phyloP scores from a whole-genome alignment of 306 rosid species.

The Lagenaria siceraria region DNA sequence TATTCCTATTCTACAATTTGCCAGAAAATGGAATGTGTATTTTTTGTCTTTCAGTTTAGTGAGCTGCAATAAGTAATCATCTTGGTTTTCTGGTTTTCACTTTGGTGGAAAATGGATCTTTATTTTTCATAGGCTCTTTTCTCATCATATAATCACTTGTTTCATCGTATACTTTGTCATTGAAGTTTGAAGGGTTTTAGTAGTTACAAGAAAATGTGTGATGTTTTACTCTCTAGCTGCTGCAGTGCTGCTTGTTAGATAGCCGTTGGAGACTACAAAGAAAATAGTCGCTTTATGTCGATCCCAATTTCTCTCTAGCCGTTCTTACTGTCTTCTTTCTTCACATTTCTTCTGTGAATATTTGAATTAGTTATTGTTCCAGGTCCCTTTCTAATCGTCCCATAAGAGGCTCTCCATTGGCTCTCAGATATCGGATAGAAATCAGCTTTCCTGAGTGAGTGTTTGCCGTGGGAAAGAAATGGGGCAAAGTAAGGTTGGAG shows the following conservation, averaged over 20 bases:
- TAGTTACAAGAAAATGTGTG: neutral
- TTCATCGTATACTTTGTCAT: neutral
- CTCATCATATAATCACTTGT: neutral
- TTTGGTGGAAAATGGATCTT: neutral
- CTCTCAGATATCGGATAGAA: neutral
- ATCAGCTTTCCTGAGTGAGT: neutral
- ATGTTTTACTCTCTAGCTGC: neutral
- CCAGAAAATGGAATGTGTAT: neutral
- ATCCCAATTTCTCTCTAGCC: neutral
- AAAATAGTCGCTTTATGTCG: neutral
- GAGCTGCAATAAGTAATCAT: neutral
- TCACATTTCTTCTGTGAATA: neutral
- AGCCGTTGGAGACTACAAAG: neutral
- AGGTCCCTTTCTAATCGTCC: neutral
- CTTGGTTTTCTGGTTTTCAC: neutral
- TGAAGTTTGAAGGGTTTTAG: neutral
- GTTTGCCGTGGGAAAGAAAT: neutral
- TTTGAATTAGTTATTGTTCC: neutral
- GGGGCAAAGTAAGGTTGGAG: neutral
- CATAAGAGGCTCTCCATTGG: neutral
- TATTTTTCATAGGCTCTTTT: neutral
- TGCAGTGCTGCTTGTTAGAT: neutral
- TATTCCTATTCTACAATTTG: neutral
- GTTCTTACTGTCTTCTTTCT: neutral
- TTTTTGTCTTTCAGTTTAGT: neutral